Evolutionary conservation across 768 basidiomycete genomes (phyloP), one percentile per base, ranked within the genome.

Genomic region (Cyclocybe cylindracea): DNA sequence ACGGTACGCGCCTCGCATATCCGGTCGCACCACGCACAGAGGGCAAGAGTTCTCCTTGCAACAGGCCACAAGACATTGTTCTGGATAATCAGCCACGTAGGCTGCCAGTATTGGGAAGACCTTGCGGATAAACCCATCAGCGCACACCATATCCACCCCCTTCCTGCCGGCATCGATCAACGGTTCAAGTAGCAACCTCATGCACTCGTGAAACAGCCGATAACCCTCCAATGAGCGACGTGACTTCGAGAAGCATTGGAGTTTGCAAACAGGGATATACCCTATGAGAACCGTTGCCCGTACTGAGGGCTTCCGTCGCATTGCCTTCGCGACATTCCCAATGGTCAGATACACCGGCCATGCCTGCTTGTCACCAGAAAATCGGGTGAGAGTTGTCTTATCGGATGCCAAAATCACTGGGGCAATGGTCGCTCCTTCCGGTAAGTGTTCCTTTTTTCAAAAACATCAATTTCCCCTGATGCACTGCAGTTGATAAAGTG

Each of bases 331-430:
- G 10, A 77, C 62, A 46, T 76, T 75, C 1, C 72, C 72, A 38
- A 74, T 65, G 1, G 74, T 68, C 0, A 77, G 49, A 44, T 78
- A 77, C 0, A 78, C 64, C 2, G 75, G 74, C 66, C 70, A 75
- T 5, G 72, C 68, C n/a, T 43, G 43, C 52, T 76, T 70, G 50
- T 75, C 66, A 1, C 73, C 67, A 2, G 56, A 19, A 46, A 76
- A 72, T 1, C 60, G 41, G 0, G 69, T 65, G 1, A 77, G 40
- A 14, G 59, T 40, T 0, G 66, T 66, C 29, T 68, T 68, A 24
- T 68, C 62, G 0, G 62, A 62, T 46, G 71, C 56, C 2, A 77
- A 46, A 13, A 78, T 74, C 2, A 77, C 38, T 0, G 72, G 71
- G 2, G 66, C 65, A 5, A 73, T 39, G 2, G 64, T 59, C 1